These are phyloP conservation scores for Lathyrus tuberosus DNA, from an alignment of 306 rosid genomes.

Conservation along the genomic window DNA sequence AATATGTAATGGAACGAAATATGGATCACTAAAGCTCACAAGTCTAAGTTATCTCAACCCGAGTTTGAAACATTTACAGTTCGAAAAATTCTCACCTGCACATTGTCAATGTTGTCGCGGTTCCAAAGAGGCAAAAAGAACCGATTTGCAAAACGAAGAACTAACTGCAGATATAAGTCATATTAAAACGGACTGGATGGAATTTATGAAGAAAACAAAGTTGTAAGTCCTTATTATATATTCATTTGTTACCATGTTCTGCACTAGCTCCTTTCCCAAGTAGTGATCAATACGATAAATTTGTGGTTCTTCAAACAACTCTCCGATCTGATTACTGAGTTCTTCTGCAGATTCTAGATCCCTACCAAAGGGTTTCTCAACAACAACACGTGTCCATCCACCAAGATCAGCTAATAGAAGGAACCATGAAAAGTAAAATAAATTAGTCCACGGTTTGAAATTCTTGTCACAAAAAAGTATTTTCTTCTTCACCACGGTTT, in stretches of 20 bases:
- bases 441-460: background rate
- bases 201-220: slow-evolving; percentile 33
- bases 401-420: slow-evolving; percentile 71
- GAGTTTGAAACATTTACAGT: slow-evolving; percentile 24
- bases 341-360: slow-evolving; percentile 87
- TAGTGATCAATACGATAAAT: slow-evolving; percentile 98
- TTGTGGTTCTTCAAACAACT: slow-evolving; percentile 82
- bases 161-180: slow-evolving; percentile 66
- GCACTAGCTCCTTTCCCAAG: slow-evolving; percentile 96
- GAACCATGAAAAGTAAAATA: background rate
- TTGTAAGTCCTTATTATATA: slow-evolving; percentile 19
- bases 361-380: slow-evolving; percentile 98
- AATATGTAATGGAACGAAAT: slow-evolving; percentile 2
- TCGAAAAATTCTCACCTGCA: slow-evolving; percentile 66
- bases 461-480: background rate
- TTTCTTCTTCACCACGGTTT: too few relatives aligned
- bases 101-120: slow-evolving; percentile 89
- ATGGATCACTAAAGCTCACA: slow-evolving; percentile 16
- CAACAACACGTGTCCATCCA: slow-evolving; percentile 98
- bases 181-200: slow-evolving; percentile 42
- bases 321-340: slow-evolving; percentile 85
- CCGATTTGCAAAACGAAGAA: slow-evolving; percentile 97
- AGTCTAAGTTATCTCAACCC: slow-evolving; percentile 28
- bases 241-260: slow-evolving; percentile 76
- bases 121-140: slow-evolving; percentile 95